A percentile compares a stretch with the other conserved stretches of the same genome.
These are phyloP conservation scores for Heterobasidion occidentale DNA, from an alignment of 1,284 basidiomycete species.

Conservation along the genomic window DNA sequence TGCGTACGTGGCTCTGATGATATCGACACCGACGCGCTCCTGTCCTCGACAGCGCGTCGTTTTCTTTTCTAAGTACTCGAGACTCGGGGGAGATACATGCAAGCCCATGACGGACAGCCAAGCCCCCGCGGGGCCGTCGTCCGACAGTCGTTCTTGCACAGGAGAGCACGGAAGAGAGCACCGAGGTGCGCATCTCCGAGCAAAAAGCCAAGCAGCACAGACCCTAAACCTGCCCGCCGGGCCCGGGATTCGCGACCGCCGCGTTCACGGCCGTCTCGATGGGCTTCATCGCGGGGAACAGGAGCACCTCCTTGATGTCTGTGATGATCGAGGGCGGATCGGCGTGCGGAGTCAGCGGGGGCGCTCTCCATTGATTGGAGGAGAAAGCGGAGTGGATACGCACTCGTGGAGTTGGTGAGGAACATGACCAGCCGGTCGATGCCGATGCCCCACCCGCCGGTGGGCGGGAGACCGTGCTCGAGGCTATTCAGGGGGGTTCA, in stretches of 20 bases:
- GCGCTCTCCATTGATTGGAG: not conserved
- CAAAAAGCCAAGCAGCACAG: too few species aligned
- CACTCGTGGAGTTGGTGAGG: constrained; percentile 86
- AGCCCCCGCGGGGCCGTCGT: too few species aligned
- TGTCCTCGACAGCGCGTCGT: too few species aligned
- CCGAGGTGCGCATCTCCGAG: too few species aligned
- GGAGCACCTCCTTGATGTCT: constrained; percentile 87
- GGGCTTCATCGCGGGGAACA: constrained; percentile 92
- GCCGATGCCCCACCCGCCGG: constrained; percentile 94
- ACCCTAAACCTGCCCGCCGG: constrained; percentile 21
- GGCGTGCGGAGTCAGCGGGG: constrained; percentile 6
- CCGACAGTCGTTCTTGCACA: too few species aligned
- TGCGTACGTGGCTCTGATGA: too few species aligned
- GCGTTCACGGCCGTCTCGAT: constrained; percentile 35
- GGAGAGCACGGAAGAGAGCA: too few species aligned
- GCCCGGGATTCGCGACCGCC: constrained; percentile 18
- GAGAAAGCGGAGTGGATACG: constrained; percentile 20
- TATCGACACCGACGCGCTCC: too few species aligned
- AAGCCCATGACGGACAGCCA: too few species aligned
- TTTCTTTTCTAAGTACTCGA: too few species aligned
- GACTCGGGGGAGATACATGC: too few species aligned
- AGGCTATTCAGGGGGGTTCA: constrained; percentile 41
- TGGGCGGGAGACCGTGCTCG: constrained; percentile 96
- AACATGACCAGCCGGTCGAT: constrained; percentile 96
- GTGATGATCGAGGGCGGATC: constrained; percentile 6